Percentiles rank a stretch among this genome's conserved stretches.
phyloP scores from a whole-genome alignment of 2,329 filamentous ascomycete genomes.

The Fusarium haematococcum region DNA sequence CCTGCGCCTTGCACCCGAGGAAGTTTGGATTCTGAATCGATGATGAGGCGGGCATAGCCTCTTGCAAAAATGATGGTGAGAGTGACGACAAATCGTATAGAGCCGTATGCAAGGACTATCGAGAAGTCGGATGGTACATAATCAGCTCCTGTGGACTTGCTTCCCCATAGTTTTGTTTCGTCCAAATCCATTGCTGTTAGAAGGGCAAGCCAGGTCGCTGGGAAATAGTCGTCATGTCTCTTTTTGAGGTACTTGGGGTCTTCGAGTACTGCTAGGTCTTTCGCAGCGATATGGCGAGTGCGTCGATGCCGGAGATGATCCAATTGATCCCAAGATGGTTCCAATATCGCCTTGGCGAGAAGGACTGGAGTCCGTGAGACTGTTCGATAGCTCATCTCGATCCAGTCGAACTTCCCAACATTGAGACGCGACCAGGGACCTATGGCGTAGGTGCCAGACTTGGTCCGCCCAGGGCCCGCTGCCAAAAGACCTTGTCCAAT shows the following conservation, averaged over 20 bases:
- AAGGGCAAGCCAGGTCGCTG: not conserved
- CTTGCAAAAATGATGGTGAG: not conserved
- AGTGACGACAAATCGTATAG: not conserved
- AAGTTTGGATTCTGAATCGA: not conserved
- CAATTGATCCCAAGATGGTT: not conserved
- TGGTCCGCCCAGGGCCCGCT: not conserved
- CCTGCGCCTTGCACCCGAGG: not conserved
- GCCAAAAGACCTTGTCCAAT: conserved; percentile 17
- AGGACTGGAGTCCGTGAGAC: not conserved
- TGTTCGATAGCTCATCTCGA: not conserved
- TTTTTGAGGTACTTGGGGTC: not conserved
- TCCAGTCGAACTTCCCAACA: not conserved
- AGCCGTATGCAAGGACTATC: not conserved
- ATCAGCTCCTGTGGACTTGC: not conserved
- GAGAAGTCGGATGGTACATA: not conserved
- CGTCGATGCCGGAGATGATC: not conserved
- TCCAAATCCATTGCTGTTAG: not conserved
- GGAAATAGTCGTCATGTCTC: not conserved
- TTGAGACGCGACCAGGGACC: not conserved
- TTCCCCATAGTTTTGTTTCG: not conserved
- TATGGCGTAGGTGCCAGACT: not conserved
- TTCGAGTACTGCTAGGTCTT: not conserved
- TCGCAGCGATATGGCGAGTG: not conserved
- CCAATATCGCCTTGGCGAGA: not conserved
- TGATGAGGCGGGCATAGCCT: not conserved